Base-by-base conservation (phyloP, 108 stramenopile genomes). In the Poteriospumella lacustris region DNA sequence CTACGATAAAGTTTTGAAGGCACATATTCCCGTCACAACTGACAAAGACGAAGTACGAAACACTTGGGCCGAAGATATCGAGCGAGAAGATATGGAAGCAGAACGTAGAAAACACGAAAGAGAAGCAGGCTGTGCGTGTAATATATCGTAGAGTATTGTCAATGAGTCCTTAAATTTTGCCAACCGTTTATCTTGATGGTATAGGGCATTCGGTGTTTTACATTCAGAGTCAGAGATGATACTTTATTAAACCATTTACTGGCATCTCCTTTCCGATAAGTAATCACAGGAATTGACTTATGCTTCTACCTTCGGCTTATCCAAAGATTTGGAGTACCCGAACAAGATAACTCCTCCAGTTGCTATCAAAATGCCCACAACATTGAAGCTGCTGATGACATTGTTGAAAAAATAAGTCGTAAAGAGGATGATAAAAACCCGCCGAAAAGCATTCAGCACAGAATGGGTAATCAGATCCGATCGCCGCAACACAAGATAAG, bases 61-160 rank as follows among this genome's bases (percentile, higher is more conserved):
- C 33, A 19, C 5, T 73, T 73, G 70, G 70, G 70, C 70, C 3
- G 70, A 73, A 9, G 70, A 73, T 12, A 73, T 73, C 31, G 70
- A 73, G 42, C 26, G 42, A 56, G 70, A 73, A 73, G 70, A 73
- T 73, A 73, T 44, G 47, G 70, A 73, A 73, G 36, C 31, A 34
- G 70, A 73, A 38, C 12, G 43, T 9, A 73, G 41, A 38, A 73
- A 73, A 73, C 52, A 24, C 24, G 52, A n/a, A n/a, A n/a, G n/a
- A n/a, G n/a, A n/a, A n/a, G n/a, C n/a, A n/a, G n/a, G n/a, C n/a
- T n/a, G n/a, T n/a, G n/a, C n/a, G n/a, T n/a, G n/a, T n/a, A n/a
- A n/a, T n/a, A n/a, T n/a, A n/a, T n/a, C n/a, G n/a, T n/a, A n/a
- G n/a, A n/a, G n/a, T n/a, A n/a, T n/a, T n/a, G n/a, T n/a, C n/a